A percentile compares a stretch with the other conserved stretches of the same genome.
phyloP scores from a whole-genome alignment of 495 filamentous ascomycete genomes.

The Xylaria castorea region DNA sequence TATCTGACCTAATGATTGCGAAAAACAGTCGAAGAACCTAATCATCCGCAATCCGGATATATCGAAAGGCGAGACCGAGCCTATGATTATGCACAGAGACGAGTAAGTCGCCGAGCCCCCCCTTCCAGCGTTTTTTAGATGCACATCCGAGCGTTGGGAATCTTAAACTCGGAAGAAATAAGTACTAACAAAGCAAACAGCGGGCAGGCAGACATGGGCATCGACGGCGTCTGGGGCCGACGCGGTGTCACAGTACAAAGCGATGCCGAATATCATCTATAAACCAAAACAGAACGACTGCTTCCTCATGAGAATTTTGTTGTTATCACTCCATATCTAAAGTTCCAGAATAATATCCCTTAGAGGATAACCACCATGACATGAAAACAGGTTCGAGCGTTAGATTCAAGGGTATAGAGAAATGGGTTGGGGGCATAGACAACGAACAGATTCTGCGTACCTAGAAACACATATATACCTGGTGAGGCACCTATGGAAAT shows the following conservation, averaged over 20 bases:
- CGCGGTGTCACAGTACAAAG: conserved; percentile 45
- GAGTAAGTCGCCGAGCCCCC: conserved; percentile 48
- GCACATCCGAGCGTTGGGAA: neutral
- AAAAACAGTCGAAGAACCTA: conserved; percentile 55
- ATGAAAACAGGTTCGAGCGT: neutral
- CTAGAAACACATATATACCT: neutral
- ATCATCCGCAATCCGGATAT: conserved; percentile 58
- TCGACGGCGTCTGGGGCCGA: conserved; percentile 55
- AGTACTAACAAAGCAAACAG: conserved; percentile 40
- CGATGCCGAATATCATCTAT: conserved; percentile 49
- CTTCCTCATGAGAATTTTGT: neutral
- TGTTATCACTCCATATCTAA: neutral
- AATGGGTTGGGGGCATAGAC: neutral
- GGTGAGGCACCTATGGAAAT: neutral
- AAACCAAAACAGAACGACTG: neutral
- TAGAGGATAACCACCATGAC: neutral
- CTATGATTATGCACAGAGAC: conserved; percentile 48
- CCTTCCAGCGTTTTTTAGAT: neutral
- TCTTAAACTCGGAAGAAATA: neutral
- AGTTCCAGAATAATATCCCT: neutral
- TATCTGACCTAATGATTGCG: neutral
- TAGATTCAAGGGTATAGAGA: neutral
- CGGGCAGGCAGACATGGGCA: conserved; percentile 57
- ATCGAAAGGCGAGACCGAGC: conserved; percentile 53
- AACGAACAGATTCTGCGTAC: neutral